These are phyloP conservation scores for Scheffersomyces insectosa DNA, from an alignment of 1,139 yeast genomes.

Conservation along the genomic window DNA sequence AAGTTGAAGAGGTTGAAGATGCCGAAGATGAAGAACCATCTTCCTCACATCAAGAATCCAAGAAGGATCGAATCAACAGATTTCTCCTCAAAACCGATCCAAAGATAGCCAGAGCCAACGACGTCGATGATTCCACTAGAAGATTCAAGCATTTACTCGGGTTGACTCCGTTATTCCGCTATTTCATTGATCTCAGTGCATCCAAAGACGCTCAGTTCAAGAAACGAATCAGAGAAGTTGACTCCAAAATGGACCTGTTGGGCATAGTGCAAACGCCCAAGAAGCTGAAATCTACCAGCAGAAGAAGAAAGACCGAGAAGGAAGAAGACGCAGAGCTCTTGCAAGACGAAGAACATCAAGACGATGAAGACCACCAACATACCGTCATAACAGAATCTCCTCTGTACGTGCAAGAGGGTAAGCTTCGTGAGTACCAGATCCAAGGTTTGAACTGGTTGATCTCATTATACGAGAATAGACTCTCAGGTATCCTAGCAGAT, in stretches of 20 bases:
- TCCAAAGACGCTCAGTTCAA: slow-evolving; percentile 68
- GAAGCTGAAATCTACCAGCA: slow-evolving; percentile 9
- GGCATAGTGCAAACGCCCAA: slow-evolving; percentile 12
- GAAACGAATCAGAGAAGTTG: slow-evolving; percentile 56
- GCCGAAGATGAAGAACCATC: slow-evolving; percentile 3
- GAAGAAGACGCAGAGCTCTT: slow-evolving; percentile 91
- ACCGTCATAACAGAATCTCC: slow-evolving; percentile 83
- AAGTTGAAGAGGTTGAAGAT: slow-evolving; percentile 2
- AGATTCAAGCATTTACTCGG: slow-evolving; percentile 83
- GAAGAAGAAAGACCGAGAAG: slow-evolving; percentile 73
- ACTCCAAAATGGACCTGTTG: slow-evolving; percentile 30
- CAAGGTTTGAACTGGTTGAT: slow-evolving; percentile 52
- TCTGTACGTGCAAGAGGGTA: slow-evolving; percentile 60
- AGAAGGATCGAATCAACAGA: slow-evolving; percentile 38
- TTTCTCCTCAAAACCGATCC: slow-evolving; percentile 54
- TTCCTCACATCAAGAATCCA: slow-evolving; percentile 1
- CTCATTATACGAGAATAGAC: slow-evolving; percentile 43
- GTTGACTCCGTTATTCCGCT: slow-evolving; percentile 81
- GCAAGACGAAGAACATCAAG: slow-evolving; percentile 65
- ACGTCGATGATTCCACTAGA: slow-evolving; percentile 69
- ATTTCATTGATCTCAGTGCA: slow-evolving; percentile 82
- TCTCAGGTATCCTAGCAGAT: slow-evolving; percentile 49
- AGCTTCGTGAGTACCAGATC: slow-evolving; percentile 71
- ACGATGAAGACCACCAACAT: slow-evolving; percentile 48
- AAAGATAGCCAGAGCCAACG: slow-evolving; percentile 54